Evolutionary conservation across 225 moss, liverwort and hornwort species (phyloP), one percentile per base, ranked within the genome.

Genomic region (Marchantia polymorpha): DNA sequence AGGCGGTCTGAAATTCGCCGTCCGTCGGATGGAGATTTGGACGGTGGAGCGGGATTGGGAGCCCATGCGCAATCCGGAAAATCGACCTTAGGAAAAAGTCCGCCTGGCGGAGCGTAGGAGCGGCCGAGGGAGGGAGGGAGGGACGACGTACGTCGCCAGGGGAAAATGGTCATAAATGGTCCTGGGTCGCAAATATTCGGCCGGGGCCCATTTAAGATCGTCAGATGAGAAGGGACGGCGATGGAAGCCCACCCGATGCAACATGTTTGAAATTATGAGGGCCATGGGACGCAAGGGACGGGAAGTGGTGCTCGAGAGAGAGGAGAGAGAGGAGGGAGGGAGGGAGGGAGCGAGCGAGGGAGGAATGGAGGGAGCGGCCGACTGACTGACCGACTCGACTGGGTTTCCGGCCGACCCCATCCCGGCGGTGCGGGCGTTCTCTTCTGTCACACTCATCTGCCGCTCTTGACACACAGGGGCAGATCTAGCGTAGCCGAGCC

Each of bases 371-470:
- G 27, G 17, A 76, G 76, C 23, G 73, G 73, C 54, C 25, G 73
- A 39, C 39, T 39, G 39, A 39, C 39, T 2, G 39, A 39, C 39
- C 39, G 39, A 27, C 6, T 53, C 39, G 39, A 27, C 6, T 53
- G 73, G 14, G 52, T 76, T 47, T n/a, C 76, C 78, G 65, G 67
- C 78, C 31, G 51, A 65, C 65, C 65, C 78, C 51, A n/a, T 65
- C 64, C 78, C 66, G 78, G 78, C 78, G 78, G 78, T 25, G 65
- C 39, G 64, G 51, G 78, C 51, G 50, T 65, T 67, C 78, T 77
- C 64, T 61, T 53, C 70, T 30, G 52, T 71, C 72, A 17, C 53
- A 64, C 27, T 61, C 71, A 22, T 69, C 77, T 60, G 48, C 58
- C 59, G 76, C 76, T 55, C 39, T 6, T 69, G 49, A 49, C 76